Evolutionary conservation across 108 stramenopile genomes (phyloP).

Genomic region (Skeletonema tropicum): DNA sequence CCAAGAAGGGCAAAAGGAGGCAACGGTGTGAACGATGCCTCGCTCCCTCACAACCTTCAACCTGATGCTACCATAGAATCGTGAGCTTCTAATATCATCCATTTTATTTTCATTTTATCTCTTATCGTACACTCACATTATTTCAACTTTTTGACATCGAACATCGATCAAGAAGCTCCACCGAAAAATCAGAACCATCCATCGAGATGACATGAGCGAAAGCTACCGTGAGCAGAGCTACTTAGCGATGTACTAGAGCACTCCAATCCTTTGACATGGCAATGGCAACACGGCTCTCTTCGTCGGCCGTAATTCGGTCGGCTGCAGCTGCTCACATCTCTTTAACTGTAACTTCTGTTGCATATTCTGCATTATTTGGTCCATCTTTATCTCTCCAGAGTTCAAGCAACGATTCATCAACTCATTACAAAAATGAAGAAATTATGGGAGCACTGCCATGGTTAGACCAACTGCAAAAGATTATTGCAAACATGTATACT

Average conservation of each 20-base stretch:
- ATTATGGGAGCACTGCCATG: slow-evolving; percentile 32
- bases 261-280: not conserved
- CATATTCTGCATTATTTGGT: slow-evolving; percentile 22
- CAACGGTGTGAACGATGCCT: no score
- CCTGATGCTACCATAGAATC: no score
- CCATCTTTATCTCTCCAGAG: slow-evolving; percentile 7
- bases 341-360: slow-evolving; percentile 24
- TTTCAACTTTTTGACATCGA: no score
- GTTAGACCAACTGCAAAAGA: slow-evolving; percentile 38
- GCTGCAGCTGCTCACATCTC: slow-evolving; percentile 21
- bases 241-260: no score
- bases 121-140: no score
- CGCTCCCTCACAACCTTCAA: no score
- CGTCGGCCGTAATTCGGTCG: slow-evolving; percentile 21
- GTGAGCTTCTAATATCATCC: no score
- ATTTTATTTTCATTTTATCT: no score
- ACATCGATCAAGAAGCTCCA: no score
- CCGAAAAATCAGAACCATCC: no score
- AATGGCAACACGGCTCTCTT: slow-evolving; percentile 4
- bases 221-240: no score
- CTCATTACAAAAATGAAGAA: not conserved
- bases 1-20: slow-evolving; percentile 24
- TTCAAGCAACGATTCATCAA: not conserved
- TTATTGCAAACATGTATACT: slow-evolving; percentile 33
- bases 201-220: no score